Evolutionary conservation across 1,284 basidiomycete genomes (phyloP).

Genomic region (Cutaneotrichosporon curvatum): DNA sequence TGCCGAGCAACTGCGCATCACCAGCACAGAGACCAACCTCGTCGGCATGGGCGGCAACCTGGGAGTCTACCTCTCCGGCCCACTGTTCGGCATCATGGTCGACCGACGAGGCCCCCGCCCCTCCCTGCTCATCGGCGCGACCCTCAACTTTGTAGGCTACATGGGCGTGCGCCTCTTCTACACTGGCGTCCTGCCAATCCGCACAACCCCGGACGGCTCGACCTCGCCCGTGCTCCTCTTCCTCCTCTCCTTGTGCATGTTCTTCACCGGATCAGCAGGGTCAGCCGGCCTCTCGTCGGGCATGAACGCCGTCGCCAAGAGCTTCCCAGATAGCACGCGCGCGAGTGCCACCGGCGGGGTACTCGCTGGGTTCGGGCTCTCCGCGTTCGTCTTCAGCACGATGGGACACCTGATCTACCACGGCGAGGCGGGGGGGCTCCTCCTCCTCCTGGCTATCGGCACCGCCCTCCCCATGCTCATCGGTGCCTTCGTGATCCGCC

Average conservation of each 20-base stretch:
- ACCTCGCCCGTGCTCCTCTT: slow-evolving; percentile 21
- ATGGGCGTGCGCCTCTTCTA: slow-evolving; percentile 59
- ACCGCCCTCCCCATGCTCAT: slow-evolving; percentile 62
- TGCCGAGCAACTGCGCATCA: slow-evolving; percentile 59
- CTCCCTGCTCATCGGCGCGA: slow-evolving; percentile 48
- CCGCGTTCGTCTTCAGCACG: slow-evolving; percentile 68
- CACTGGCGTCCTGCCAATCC: slow-evolving; percentile 41
- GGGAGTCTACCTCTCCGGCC: slow-evolving; percentile 40
- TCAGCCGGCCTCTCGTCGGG: slow-evolving; percentile 39
- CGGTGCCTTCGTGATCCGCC: slow-evolving; percentile 58
- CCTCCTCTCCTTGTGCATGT: slow-evolving; percentile 35
- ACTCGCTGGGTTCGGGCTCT: slow-evolving; percentile 73
- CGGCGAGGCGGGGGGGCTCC: slow-evolving; percentile 62
- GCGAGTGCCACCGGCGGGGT: slow-evolving; percentile 66
- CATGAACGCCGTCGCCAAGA: slow-evolving; percentile 46
- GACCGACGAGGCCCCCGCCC: slow-evolving; percentile 59
- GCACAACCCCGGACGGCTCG: slow-evolving; percentile 7
- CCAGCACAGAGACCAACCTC: slow-evolving; percentile 67
- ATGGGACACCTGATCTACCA: slow-evolving; percentile 60
- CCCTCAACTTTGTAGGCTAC: slow-evolving; percentile 59
- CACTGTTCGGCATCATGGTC: slow-evolving; percentile 56
- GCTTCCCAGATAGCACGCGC: slow-evolving; percentile 47
- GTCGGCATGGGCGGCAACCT: slow-evolving; percentile 51
- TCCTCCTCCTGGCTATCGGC: slow-evolving; percentile 63
- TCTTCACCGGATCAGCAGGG: slow-evolving; percentile 40